Percentiles rank a stretch among this genome's conserved stretches.
Conservation (phyloP, 371 early-diverging fungal genomes). For the Massospora cicadina region DNA sequence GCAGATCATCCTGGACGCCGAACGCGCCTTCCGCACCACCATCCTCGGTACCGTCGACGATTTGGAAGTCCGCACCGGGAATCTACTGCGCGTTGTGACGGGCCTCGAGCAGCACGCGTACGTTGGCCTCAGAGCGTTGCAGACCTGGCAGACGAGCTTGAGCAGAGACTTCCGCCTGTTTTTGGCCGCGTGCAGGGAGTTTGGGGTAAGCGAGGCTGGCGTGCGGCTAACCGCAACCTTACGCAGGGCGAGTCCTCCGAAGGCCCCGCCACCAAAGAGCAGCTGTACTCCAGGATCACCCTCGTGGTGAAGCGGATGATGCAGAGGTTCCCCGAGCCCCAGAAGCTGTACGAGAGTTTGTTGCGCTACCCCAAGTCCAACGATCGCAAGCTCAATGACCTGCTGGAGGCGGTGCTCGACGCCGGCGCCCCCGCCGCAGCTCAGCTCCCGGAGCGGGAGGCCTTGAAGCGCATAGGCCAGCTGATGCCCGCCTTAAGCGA, state of each 20-base stretch:
- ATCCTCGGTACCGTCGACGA: neutral
- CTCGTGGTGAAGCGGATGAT: neutral
- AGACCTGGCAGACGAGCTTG: constrained; percentile 13
- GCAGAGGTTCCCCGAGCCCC: neutral
- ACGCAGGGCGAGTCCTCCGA: neutral
- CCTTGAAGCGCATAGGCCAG: constrained; percentile 6
- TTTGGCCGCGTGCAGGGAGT: constrained; percentile 27
- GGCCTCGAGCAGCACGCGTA: neutral
- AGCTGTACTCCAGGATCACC: neutral
- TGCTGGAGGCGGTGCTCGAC: neutral
- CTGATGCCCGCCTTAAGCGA: constrained; percentile 19
- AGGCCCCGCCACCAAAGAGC: neutral
- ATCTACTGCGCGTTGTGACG: neutral
- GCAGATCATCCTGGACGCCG: constrained; percentile 37
- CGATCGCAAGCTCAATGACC: neutral
- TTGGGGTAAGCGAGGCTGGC: constrained; percentile 20
- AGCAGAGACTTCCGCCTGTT: constrained; percentile 26
- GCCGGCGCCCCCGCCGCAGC: neutral
- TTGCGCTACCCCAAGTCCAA: neutral
- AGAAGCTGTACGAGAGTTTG: neutral
- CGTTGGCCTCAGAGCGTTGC: neutral
- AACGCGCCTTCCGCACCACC: neutral
- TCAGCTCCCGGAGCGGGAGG: neutral
- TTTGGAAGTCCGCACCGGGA: neutral
- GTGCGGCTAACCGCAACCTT: neutral